Evolutionary conservation across 768 basidiomycete genomes (phyloP).

Genomic region (Russula dissimulans): DNA sequence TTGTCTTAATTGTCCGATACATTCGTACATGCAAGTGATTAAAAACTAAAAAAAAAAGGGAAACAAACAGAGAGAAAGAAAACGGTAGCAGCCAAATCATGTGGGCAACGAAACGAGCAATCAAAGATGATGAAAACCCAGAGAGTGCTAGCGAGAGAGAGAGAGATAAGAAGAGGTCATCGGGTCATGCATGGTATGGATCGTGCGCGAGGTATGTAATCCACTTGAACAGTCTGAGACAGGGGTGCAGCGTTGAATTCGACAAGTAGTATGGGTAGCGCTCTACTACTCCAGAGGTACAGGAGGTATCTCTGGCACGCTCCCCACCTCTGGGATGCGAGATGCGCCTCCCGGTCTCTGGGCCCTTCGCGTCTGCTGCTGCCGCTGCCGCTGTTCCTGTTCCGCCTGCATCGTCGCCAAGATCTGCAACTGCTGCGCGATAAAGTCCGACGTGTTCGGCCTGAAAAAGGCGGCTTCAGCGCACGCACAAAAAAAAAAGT

Average conservation of each 20-base stretch:
- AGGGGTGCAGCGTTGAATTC: too few species aligned
- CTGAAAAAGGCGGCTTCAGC: constrained; percentile 30
- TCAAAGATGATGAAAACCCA: background rate
- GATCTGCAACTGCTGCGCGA: constrained; percentile 77
- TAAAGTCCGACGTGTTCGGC: constrained; percentile 75
- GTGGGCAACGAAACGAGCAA: background rate
- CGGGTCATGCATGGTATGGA: constrained; percentile 21
- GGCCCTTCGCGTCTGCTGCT: constrained; percentile 47
- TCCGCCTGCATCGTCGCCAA: constrained; percentile 77
- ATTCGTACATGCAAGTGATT: background rate
- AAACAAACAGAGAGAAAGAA: background rate
- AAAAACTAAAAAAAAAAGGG: too few species aligned
- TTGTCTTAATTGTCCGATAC: constrained; percentile 2
- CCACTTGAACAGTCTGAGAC: constrained; percentile 2
- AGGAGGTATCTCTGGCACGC: constrained; percentile 23
- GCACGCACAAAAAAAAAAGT: background rate
- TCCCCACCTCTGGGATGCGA: constrained; percentile 24
- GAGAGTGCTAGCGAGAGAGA: background rate
- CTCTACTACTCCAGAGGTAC: constrained; percentile 1
- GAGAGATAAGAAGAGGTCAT: background rate
- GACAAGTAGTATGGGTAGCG: background rate
- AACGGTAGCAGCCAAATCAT: background rate
- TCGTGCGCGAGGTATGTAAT: constrained; percentile 24
- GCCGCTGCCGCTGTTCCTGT: constrained; percentile 63
- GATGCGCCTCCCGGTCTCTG: constrained; percentile 39